Evolutionary conservation across 768 basidiomycete genomes (phyloP), one percentile per base, ranked within the genome.

Genomic region (Hysterangium stoloniferum): DNA sequence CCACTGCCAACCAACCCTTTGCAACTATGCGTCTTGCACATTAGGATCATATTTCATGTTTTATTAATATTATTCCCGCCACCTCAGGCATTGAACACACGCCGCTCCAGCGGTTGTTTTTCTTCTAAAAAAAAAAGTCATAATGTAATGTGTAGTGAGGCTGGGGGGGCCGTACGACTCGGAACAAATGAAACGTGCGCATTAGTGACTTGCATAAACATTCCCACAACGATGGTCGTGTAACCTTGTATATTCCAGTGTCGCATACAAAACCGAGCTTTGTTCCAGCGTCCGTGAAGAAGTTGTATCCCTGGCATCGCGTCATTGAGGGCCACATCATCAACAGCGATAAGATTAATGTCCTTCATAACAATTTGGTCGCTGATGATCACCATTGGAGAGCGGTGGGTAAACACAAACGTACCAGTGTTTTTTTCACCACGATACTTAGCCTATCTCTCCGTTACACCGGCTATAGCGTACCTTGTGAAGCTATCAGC

Each of bases 291-390:
- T 48, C 46, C 6, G 46, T 48, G 31, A 48, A 48, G 17, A 20
- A 19, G 20, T 24, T 20, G 22, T 32, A 17, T 24, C 28, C 20
- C 19, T 34, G 36, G 33, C n/a, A 48, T 4, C n/a, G 36, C 46
- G 27, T 48, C 46, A 12, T 24, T 36, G 3, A 11, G 33, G 17
- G 32, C 46, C 35, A 48, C 33, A 11, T 34, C 46, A 48, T 48
- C 46, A 17, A 48, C 27, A 20, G 46, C 32, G 32, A 34, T 48
- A 17, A 48, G 46, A 34, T 17, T 48, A 19, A 48, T 48, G 35
- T 48, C 36, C 32, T 48, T 48, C 4, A 19, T 48, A 19, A 34
- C 32, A 20, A 48, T 34, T 48, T 48, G 32, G 46, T 48, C 11
- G 46, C 46, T 48, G 28, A 48, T 20, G 11, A 20, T 48, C 11